Evolutionary conservation across 2,329 filamentous ascomycete species (phyloP).

Genomic region (Aspergillaceae sp.): DNA sequence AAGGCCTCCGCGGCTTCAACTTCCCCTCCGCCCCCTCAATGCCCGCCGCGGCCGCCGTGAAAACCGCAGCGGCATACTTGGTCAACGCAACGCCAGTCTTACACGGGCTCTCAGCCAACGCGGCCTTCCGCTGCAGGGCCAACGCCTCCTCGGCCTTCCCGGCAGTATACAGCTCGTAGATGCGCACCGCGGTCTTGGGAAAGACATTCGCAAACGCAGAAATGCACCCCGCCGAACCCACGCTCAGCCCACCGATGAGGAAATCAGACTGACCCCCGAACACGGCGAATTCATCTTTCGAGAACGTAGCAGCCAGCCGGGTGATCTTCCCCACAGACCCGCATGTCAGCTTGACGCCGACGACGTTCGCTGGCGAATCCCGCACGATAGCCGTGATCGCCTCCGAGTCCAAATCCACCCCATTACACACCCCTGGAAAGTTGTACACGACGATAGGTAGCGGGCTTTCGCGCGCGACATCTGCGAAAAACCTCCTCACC

Average conservation of each 20-base stretch:
- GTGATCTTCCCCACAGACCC: slow-evolving; percentile 53
- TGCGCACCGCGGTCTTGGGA: slow-evolving; percentile 46
- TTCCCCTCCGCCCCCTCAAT: slow-evolving; percentile 51
- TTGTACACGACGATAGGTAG: slow-evolving; percentile 59
- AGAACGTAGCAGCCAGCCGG: slow-evolving; percentile 44
- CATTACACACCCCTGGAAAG: slow-evolving; percentile 61
- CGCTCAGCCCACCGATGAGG: slow-evolving; percentile 47
- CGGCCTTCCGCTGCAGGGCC: slow-evolving; percentile 51
- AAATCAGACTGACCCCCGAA: slow-evolving; percentile 67
- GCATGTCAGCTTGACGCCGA: slow-evolving; percentile 58
- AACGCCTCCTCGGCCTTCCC: slow-evolving; percentile 52
- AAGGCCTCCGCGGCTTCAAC: slow-evolving; percentile 53
- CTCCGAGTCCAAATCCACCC: slow-evolving; percentile 59
- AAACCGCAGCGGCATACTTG: slow-evolving; percentile 57
- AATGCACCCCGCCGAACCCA: slow-evolving; percentile 48
- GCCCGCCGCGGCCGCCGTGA: slow-evolving; percentile 51
- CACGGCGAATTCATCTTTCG: slow-evolving; percentile 51
- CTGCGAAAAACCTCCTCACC: slow-evolving; percentile 51
- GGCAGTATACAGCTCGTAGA: slow-evolving; percentile 53
- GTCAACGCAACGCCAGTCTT: slow-evolving; percentile 58
- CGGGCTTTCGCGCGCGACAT: slow-evolving; percentile 45
- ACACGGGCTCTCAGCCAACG: slow-evolving; percentile 55
- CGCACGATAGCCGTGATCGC: slow-evolving; percentile 48
- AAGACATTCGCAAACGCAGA: slow-evolving; percentile 51
- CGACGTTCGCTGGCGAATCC: slow-evolving; percentile 42